Conservation (phyloP, 1,284 basidiomycete species). For the Trametes sp. region DNA sequence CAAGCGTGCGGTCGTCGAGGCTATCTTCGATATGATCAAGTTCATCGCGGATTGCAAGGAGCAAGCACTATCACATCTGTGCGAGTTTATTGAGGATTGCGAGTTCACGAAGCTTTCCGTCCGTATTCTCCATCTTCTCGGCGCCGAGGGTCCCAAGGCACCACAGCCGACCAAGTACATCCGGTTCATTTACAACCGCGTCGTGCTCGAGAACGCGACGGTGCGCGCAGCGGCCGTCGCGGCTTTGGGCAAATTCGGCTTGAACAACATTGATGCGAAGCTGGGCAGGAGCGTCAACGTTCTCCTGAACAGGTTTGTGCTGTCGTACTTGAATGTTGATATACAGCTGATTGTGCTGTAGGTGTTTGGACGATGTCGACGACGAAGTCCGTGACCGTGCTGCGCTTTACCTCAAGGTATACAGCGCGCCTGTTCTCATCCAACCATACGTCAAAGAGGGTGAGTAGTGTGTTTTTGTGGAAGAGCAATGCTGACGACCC, state of each 20-base stretch:
- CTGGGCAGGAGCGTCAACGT: slow-evolving; percentile 91
- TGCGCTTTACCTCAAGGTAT: slow-evolving; percentile 89
- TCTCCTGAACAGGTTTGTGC: slow-evolving; percentile 73
- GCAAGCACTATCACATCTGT: slow-evolving; percentile 96
- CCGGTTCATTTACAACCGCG: slow-evolving; percentile 99
- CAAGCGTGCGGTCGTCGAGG: slow-evolving; percentile 98
- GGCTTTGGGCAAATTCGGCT: slow-evolving; percentile 96
- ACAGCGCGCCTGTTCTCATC: slow-evolving; percentile 83
- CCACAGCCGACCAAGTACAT: slow-evolving; percentile 98
- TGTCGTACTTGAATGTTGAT: slow-evolving; percentile 13
- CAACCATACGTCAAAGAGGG: slow-evolving; percentile 93
- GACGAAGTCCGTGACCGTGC: slow-evolving; percentile 99
- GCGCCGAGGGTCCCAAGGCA: slow-evolving; percentile 95
- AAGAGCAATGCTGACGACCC: slow-evolving; percentile 7
- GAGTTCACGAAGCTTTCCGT: slow-evolving; percentile 99
- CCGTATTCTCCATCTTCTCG: slow-evolving; percentile 93
- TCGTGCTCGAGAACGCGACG: slow-evolving; percentile 98
- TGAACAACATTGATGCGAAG: slow-evolving; percentile 81
- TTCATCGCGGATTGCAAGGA: slow-evolving; percentile 96
- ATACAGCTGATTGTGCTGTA: slow-evolving; percentile 39
- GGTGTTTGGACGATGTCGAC: slow-evolving; percentile 98
- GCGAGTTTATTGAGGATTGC: slow-evolving; percentile 99
- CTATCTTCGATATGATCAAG: slow-evolving; percentile 99
- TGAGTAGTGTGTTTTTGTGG: slow-evolving; percentile 42
- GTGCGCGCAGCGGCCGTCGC: slow-evolving; percentile 97